Evolutionary conservation across 257 asterid genomes (phyloP).

Genomic region (Pogostemon cablin): DNA sequence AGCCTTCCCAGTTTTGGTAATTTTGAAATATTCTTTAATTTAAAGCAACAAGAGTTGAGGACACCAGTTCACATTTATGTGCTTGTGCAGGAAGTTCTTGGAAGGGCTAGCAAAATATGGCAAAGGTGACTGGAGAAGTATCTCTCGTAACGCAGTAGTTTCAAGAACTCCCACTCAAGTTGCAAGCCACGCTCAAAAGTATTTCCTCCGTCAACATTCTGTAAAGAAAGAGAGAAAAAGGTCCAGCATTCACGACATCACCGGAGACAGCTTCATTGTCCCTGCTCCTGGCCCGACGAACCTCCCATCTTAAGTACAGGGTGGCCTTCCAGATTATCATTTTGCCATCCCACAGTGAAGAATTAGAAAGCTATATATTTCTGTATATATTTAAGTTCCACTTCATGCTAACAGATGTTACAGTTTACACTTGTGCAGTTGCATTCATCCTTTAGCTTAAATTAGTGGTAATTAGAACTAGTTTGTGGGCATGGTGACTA

Average conservation of each 20-base stretch:
- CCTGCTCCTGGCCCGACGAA: conserved; percentile 48
- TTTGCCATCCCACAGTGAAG: conserved; percentile 49
- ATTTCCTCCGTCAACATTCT: conserved; percentile 73
- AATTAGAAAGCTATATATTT: conserved; percentile 11
- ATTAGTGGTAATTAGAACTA: conserved; percentile 26
- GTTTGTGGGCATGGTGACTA: conserved; percentile 27
- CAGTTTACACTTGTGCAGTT: conserved; percentile 40
- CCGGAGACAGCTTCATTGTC: conserved; percentile 50
- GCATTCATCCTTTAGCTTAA: conserved; percentile 32
- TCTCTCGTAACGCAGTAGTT: conserved; percentile 87
- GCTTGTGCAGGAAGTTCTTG: conserved; percentile 58
- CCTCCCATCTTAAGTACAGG: conserved; percentile 42
- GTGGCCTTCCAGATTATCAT: conserved; percentile 46
- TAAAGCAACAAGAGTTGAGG: neutral
- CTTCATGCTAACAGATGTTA: conserved; percentile 29
- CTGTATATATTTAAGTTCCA: conserved; percentile 38
- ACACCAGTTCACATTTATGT: neutral
- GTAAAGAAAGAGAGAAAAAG: conserved; percentile 83
- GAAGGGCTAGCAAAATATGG: conserved; percentile 71
- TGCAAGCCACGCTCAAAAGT: conserved; percentile 93
- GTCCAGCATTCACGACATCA: conserved; percentile 87
- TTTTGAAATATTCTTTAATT: neutral
- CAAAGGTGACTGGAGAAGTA: conserved; percentile 96
- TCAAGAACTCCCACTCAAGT: conserved; percentile 93
- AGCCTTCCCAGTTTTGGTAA: neutral